Base-by-base conservation (phyloP, 352 stramenopile genomes). In the Proteromonas lacertae region DNA sequence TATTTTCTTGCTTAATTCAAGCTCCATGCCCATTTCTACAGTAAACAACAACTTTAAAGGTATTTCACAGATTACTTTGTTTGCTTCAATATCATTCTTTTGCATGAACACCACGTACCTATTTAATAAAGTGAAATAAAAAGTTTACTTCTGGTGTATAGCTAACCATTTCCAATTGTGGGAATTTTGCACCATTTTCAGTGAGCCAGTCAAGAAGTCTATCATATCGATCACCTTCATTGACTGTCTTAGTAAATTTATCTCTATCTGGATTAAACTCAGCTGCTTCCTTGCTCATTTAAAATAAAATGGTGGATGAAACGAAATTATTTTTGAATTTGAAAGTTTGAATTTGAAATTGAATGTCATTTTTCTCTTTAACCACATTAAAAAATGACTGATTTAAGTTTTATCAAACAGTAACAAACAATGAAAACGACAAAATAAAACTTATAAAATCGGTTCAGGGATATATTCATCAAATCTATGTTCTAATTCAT, bases 21-120 rank as follows among this genome's bases (percentile, higher is more conserved):
- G 92, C 33, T 66, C 60, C 57, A 94, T 90, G 50, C 86, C 86
- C 82, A 96, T 96, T 60, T 97, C 81, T 16, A 96, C 86, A 9
- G 86, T 96, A 42, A 96, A 90, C 2, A 98, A 62, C 47, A 79
- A 96, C 38, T 74, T 77, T 30, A 63, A 51, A 16, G 62, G 51
- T 33, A 79, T 54, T 40, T 59, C 43, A 35, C 55, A 40, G 25
- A 59, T 45, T n/a, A 42, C 21, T 37, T 82, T 65, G 37, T 75
- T 68, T 1, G 63, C 59, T 28, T 63, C 56, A 16, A 90, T 58
- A 25, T 73, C 57, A 40, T 70, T 65, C 26, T 59, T 53, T 35
- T 68, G 74, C 74, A 13, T 73, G 70, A 38, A 88, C 71, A 44
- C 87, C 72, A 12, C 67, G 64, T 37, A 67, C 69, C 44, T 90